These are phyloP conservation scores for Parachaetomium inaequale DNA, from an alignment of 495 filamentous ascomycete species.

Conservation along the genomic window DNA sequence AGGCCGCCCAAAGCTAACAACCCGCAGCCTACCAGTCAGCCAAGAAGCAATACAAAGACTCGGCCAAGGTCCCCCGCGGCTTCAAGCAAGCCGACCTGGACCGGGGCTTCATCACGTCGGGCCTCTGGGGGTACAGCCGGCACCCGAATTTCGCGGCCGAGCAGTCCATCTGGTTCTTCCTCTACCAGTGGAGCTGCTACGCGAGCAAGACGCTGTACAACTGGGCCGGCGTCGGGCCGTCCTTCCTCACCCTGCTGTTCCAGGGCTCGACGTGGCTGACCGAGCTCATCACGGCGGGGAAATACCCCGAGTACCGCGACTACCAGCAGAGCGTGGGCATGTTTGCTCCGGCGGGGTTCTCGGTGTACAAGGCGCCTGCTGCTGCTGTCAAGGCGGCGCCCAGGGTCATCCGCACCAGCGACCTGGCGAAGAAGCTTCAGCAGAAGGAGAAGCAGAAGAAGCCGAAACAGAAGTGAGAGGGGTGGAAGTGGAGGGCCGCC, in stretches of 20 bases:
- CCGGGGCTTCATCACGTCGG: conserved; percentile 81
- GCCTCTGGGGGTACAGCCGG: conserved; percentile 79
- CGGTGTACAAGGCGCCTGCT: conserved; percentile 34
- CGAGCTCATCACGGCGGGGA: conserved; percentile 69
- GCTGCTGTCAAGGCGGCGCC: conserved; percentile 25
- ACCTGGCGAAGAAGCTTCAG: conserved; percentile 38
- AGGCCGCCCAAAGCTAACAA: conserved; percentile 15
- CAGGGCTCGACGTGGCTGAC: conserved; percentile 85
- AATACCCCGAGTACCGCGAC: conserved; percentile 83
- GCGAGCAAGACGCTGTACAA: conserved; percentile 64
- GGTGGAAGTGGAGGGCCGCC: background rate
- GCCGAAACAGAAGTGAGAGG: conserved; percentile 37
- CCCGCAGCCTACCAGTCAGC: conserved; percentile 68
- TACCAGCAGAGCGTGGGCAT: conserved; percentile 81
- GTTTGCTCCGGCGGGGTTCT: conserved; percentile 63
- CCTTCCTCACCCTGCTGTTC: conserved; percentile 73
- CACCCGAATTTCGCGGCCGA: conserved; percentile 96
- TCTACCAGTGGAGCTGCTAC: conserved; percentile 85
- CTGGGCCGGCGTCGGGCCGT: conserved; percentile 72
- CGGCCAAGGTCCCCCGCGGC: conserved; percentile 62
- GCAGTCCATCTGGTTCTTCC: conserved; percentile 80
- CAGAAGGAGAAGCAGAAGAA: conserved; percentile 26
- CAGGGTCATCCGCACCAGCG: conserved; percentile 47
- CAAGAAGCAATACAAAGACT: conserved; percentile 68
- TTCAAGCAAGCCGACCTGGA: conserved; percentile 74